Base-by-base conservation (phyloP, 2,329 filamentous ascomycete genomes). In the Hymenoscyphus repandus region DNA sequence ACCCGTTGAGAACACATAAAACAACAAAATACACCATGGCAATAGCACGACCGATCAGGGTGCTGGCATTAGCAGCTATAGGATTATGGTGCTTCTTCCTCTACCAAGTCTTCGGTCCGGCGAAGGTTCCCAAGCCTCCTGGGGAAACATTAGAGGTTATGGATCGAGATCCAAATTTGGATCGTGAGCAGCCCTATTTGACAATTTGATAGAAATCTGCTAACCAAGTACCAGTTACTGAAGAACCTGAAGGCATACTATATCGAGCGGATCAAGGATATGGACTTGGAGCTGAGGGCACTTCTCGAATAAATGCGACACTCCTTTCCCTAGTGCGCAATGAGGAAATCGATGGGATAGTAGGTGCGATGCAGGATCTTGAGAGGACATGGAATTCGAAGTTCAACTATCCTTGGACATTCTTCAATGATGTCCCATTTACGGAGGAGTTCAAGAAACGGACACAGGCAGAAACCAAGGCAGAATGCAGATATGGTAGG, bases 391-490 rank as follows among this genome's bases (percentile, higher is more conserved):
- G 91, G 90, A 99, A 99, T 66, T 77, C 82, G 76, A 99, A 99
- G 67, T 99, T 97, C 80, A 99, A 99, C 74, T 99, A 99, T 67
- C 93, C 93, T 0, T 99, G 93, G 90, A 96, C 90, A 7, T 99
- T 99, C 69, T 95, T 99, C 78, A 99, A 99, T 72, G 92, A 99
- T 65, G 85, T 88, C 47, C 88, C 89, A 13, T 99, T 99, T 66
- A 85, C 86, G 2, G 87, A 93, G 13, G 91, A 97, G 63, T 99
- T 99, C 75, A 97, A 95, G 73, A 75, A 74, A 63, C 82, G 79
- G 69, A 97, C 91, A 0, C 76, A 79, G 56, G 89, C 84, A 27
- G 84, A 80, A 45, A 97, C 92, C 15, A 96, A 95, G 60, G 93
- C 92, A 42, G 84, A 95, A 68, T 88, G 87, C 64, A 79, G 78